A percentile compares a stretch with the other conserved stretches of the same genome.
Evolutionary conservation across 768 basidiomycete species (phyloP).

Genomic region (Boletus edulis): DNA sequence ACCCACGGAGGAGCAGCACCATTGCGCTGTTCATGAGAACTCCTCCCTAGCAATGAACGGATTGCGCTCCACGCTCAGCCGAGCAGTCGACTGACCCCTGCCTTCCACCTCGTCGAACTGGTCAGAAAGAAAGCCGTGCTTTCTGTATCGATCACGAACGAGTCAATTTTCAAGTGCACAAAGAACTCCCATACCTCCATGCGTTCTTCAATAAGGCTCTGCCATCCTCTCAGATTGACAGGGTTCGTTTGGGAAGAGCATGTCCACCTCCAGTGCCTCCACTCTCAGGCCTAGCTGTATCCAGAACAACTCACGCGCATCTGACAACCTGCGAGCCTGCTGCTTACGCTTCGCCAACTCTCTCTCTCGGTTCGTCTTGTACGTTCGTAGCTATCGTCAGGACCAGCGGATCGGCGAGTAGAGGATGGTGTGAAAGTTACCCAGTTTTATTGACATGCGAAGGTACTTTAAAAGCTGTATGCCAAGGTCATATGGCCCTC

Average conservation of each 20-base stretch:
- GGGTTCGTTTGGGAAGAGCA: conserved; percentile 46
- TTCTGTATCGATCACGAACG: no score
- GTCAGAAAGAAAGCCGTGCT: no score
- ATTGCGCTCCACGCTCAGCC: conserved; percentile 10
- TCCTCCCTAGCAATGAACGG: conserved; percentile 74
- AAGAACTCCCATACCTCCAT: conserved; percentile 58
- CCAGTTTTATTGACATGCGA: conserved; percentile 56
- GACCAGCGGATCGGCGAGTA: conserved; percentile 10
- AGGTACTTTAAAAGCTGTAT: conserved; percentile 63
- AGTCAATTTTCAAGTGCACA: no score
- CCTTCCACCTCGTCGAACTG: conserved; percentile 73
- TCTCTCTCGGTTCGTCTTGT: conserved; percentile 42
- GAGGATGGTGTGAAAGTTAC: conserved; percentile 38
- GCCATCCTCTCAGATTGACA: conserved; percentile 70
- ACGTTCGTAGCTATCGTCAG: conserved; percentile 35
- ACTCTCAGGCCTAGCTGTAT: conserved; percentile 60
- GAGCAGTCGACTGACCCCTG: conserved; percentile 50
- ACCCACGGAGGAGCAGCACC: conserved; percentile 88
- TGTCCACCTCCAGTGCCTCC: conserved; percentile 1
- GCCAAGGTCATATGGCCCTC: conserved; percentile 67
- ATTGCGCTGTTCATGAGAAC: conserved; percentile 81
- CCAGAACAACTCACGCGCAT: conserved; percentile 72
- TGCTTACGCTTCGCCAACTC: conserved; percentile 52
- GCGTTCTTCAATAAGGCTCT: conserved; percentile 69
- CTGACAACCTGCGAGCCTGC: conserved; percentile 53